Percentiles rank a stretch among this genome's conserved stretches.
These are phyloP conservation scores for Metschnikowia borealis DNA, from an alignment of 805 yeast genomes.

Conservation along the genomic window DNA sequence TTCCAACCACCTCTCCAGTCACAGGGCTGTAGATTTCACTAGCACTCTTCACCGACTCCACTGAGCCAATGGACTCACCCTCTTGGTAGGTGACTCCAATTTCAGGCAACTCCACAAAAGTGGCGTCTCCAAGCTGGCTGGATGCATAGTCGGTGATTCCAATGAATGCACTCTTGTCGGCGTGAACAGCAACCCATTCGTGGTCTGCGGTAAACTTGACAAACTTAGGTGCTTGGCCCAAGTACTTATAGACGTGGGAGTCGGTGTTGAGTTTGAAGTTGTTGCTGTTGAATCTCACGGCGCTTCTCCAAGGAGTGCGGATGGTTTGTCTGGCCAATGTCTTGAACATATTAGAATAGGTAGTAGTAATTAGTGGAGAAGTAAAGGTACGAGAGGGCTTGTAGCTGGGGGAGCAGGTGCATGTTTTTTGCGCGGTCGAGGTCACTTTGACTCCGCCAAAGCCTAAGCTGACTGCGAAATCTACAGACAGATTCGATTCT, in stretches of 20 bases:
- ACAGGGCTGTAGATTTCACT: constrained; percentile 90
- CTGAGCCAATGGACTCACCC: constrained; percentile 87
- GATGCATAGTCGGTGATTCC: constrained; percentile 96
- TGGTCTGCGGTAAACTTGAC: constrained; percentile 82
- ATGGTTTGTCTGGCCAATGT: constrained; percentile 16
- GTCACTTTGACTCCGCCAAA: constrained; percentile 3
- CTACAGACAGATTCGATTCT: background rate
- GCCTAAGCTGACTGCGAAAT: background rate
- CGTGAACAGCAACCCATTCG: constrained; percentile 89
- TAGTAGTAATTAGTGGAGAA: background rate
- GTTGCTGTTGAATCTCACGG: constrained; percentile 26
- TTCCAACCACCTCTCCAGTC: constrained; percentile 67
- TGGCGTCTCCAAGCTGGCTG: constrained; percentile 95
- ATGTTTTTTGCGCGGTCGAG: background rate
- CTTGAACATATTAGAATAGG: constrained; percentile 14
- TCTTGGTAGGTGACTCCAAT: constrained; percentile 54
- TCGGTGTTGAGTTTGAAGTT: constrained; percentile 35
- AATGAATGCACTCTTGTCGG: constrained; percentile 75
- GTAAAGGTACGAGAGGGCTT: background rate
- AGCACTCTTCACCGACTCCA: constrained; percentile 92
- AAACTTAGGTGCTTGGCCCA: constrained; percentile 39
- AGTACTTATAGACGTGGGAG: constrained; percentile 38
- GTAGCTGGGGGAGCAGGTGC: background rate
- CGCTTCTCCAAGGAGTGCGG: constrained; percentile 13
- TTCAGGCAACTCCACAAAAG: constrained; percentile 87